Base-by-base conservation (phyloP, 495 filamentous ascomycete species). In the Penicillium herquei region DNA sequence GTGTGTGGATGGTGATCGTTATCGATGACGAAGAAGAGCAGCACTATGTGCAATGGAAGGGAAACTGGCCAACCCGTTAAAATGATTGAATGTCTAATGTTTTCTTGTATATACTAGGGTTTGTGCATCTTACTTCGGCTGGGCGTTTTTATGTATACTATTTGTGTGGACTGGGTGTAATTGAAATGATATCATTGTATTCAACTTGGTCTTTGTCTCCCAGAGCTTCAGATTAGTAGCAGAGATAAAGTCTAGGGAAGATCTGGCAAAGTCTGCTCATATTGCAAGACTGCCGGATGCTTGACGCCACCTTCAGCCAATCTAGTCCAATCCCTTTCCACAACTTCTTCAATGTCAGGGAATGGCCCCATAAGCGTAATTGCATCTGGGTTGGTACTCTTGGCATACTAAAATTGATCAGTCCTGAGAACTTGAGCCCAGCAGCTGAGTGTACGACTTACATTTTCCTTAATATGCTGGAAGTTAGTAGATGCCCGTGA, bases 341-440 rank as follows among this genome's bases (percentile, higher is more conserved):
- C 67, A 13, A 71, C 75, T 40, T 70, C 64, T 49, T 82, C 68
- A 1, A 90, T 79, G 63, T 87, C 74, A 8, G 87, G 87, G 57
- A 80, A 66, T 10, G 87, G 87, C 1, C 87, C 87, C 18, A 85
- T 54, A 0, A 87, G 87, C 4, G 85, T 86, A 54, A 89, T 85
- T 4, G 77, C 68, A 48, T 77, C 66, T 2, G 84, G 85, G 49
- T 88, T 88, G 57, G 87, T 82, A 62, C 72, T 78, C 60, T 84
- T 84, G 3, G 77, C 81, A 52, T 83, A 83, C 72, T 78, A 37
- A 34, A 18, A 35, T 14, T 33, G 3, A 14, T 49, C n/a, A 34
- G 32, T 9, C 9, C 4, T 43, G 26, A 26, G 30, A 8, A 40
- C n/a, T 17, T 18, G 35, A 45, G 14, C 16, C 16, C 7, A 35